Conservation (phyloP, 768 basidiomycete genomes). For the Phallus indusiatus region DNA sequence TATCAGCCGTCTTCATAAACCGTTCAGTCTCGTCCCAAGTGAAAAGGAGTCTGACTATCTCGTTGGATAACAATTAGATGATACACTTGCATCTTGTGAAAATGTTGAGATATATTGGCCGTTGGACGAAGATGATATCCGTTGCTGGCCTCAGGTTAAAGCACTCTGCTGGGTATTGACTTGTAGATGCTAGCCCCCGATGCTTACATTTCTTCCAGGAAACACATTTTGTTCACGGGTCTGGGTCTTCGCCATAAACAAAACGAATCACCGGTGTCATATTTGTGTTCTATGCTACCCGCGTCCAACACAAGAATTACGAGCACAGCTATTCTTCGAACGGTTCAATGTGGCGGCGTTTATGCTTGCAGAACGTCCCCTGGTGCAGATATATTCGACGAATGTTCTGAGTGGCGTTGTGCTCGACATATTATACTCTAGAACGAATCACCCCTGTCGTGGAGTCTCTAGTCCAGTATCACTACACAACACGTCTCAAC, state of each 20-base stretch:
- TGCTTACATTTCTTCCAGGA: conserved; percentile 50
- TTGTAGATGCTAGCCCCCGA: not conserved
- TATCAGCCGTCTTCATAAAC: conserved; percentile 30
- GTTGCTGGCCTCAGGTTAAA: conserved; percentile 79
- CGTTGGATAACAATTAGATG: conserved; percentile 72
- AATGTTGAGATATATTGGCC: conserved; percentile 77
- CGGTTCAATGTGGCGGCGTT: conserved; percentile 85
- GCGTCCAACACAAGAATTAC: conserved; percentile 55
- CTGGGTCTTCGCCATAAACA: conserved; percentile 72
- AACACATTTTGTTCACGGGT: conserved; percentile 67
- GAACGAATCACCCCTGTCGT: conserved; percentile 70
- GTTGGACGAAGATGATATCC: conserved; percentile 58
- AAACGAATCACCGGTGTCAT: conserved; percentile 79
- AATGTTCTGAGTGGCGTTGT: conserved; percentile 65
- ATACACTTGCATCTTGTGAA: conserved; percentile 64
- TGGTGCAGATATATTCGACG: conserved; percentile 75
- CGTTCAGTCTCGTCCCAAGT: conserved; percentile 32
- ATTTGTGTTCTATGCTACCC: conserved; percentile 62
- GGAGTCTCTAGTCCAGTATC: conserved; percentile 56
- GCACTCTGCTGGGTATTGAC: conserved; percentile 56
- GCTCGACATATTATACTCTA: conserved; percentile 70
- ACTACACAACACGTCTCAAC: conserved; percentile 43
- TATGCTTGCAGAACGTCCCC: conserved; percentile 70
- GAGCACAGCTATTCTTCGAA: conserved; percentile 85
- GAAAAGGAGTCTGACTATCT: too few relatives aligned